Conservation (phyloP, 306 rosid genomes). For the Potentilla sterilis region DNA sequence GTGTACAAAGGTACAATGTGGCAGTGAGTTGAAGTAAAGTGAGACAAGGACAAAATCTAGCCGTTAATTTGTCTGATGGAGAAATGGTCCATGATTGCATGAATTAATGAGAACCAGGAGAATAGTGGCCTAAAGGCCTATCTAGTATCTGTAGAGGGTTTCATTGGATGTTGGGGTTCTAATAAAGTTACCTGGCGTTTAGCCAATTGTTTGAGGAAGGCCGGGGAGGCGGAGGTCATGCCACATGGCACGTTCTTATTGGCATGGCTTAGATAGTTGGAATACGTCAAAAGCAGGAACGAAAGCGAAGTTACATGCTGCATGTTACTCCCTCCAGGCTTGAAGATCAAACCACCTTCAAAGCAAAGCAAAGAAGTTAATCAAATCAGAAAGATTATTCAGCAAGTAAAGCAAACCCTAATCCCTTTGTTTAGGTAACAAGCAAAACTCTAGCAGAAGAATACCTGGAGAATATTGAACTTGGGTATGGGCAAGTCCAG, state of each 20-base stretch:
- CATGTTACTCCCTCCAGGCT: slow-evolving; percentile 98
- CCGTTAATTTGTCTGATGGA: slow-evolving; percentile 50
- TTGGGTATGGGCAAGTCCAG: slow-evolving; percentile 85
- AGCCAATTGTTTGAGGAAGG: slow-evolving; percentile 65
- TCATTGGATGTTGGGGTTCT: not conserved
- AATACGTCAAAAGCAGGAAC: slow-evolving; percentile 74
- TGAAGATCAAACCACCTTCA: slow-evolving; percentile 87
- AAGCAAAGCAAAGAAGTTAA: not conserved
- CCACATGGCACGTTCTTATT: slow-evolving; percentile 85
- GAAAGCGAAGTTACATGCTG: slow-evolving; percentile 96
- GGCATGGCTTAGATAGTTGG: slow-evolving; percentile 93
- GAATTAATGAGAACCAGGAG: slow-evolving; percentile 3
- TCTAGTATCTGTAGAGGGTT: not conserved
- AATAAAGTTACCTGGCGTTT: slow-evolving; percentile 61
- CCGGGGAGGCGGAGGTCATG: slow-evolving; percentile 60
- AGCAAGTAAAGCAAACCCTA: not conserved
- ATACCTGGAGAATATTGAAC: slow-evolving; percentile 97
- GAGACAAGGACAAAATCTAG: slow-evolving; percentile 32
- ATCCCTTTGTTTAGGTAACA: not conserved
- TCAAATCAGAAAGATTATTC: not conserved
- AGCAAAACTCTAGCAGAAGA: not conserved
- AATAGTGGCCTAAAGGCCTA: not conserved
- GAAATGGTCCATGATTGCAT: slow-evolving; percentile 11
- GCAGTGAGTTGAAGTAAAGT: not conserved
- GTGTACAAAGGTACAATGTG: not conserved